These are phyloP conservation scores for Aspergillus coremiiformis DNA, from an alignment of 495 filamentous ascomycete species.

Conservation along the genomic window DNA sequence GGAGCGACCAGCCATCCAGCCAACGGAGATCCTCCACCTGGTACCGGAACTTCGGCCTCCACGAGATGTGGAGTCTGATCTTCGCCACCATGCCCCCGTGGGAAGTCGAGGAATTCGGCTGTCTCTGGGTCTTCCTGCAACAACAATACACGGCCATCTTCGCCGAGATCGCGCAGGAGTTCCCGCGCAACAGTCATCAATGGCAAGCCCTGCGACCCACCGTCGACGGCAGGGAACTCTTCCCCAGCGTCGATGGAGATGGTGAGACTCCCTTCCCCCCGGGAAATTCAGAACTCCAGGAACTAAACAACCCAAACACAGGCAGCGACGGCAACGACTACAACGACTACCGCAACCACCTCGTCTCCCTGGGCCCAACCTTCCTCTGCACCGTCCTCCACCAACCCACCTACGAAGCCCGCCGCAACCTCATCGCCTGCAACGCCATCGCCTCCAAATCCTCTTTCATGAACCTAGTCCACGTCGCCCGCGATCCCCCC, in stretches of 20 bases:
- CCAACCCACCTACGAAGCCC: not conserved
- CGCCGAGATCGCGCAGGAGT: slow-evolving; percentile 2
- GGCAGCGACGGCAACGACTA: slow-evolving; percentile 2
- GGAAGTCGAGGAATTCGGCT: slow-evolving; percentile 17
- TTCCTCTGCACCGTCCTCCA: slow-evolving; percentile 7
- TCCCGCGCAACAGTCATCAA: slow-evolving; percentile 1
- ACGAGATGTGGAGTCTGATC: slow-evolving; percentile 12
- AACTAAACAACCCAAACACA: not conserved
- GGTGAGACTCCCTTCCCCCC: not conserved
- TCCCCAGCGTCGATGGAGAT: slow-evolving; percentile 1
- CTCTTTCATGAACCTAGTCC: slow-evolving; percentile 8
- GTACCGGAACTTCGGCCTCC: slow-evolving; percentile 9
- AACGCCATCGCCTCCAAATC: slow-evolving; percentile 8
- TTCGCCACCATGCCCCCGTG: slow-evolving; percentile 12
- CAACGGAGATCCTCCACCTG: slow-evolving; percentile 6
- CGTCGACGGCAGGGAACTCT: not conserved
- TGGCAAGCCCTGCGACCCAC: slow-evolving; percentile 6
- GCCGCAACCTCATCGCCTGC: slow-evolving; percentile 5
- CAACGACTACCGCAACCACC: slow-evolving; percentile 12
- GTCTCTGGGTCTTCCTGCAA: slow-evolving; percentile 6
- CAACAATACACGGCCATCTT: slow-evolving; percentile 7
- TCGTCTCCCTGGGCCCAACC: slow-evolving; percentile 11
- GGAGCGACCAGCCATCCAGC: not conserved
- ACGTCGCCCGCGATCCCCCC: not conserved
- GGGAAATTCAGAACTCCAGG: not conserved